Evolutionary conservation across 2,329 filamentous ascomycete species (phyloP), one percentile per base, ranked within the genome.

Genomic region (Dactylellina cionopaga): DNA sequence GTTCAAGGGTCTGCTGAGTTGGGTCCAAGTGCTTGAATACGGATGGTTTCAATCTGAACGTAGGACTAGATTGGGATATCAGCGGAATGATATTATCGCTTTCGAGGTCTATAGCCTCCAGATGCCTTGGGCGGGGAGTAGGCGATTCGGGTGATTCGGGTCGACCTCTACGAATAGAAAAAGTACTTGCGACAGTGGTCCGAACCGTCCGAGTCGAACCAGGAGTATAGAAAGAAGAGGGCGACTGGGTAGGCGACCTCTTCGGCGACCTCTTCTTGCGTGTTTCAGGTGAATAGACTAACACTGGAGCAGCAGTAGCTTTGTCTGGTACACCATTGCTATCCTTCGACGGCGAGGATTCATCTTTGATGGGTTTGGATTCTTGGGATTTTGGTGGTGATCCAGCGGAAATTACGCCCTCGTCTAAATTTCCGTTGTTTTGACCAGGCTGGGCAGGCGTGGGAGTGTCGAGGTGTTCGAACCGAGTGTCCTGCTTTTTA

Each of bases 271-370:
- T 27, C 11, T 24, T 44, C 15, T 64, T 47, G 39, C 15, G 33
- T 24, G 10, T 47, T 46, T 59, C 22, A 29, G 59, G 68, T 2
- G 68, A 59, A 33, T 59, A 64, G 4, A 59, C 66, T 15, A 72
- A 17, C 0, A 72, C 52, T 22, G 58, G 66, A 11, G 33, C 66
- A n/a, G n/a, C n/a, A 22, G 15, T 46, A 22, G 19, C 39, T 15
- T 49, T 24, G 19, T n/a, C 29, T 7, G 24, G 24, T 13, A 13
- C 7, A 3, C 7, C 35, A 5, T 37, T 24, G 7, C 22, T 39
- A 4, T 11, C 19, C n/a, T 13, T 25, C 3, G 15, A 11, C 25
- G 62, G 35, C 15, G 37, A 17, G 5, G 17, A 7, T 11, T 17
- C 13, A 7, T n/a, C 25, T 27, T 27, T 31, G 5, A 31, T 11